phyloP scores from a whole-genome alignment of 2,329 filamentous ascomycete species.

The Volutella citrinella region DNA sequence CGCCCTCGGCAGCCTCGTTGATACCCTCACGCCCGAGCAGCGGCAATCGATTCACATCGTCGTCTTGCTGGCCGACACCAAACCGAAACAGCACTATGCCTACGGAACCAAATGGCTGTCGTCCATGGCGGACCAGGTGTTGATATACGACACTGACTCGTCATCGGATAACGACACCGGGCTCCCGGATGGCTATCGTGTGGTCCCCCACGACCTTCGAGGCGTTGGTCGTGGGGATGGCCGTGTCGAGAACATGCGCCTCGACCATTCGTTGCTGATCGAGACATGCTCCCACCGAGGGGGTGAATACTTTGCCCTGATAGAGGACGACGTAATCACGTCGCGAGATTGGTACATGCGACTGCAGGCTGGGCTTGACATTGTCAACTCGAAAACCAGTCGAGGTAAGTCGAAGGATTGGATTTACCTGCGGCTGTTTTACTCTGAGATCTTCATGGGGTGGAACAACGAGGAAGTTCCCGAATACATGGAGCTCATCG shows the following conservation, averaged over 20 bases:
- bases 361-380: conserved; percentile 24
- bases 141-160: conserved; percentile 30
- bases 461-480: conserved; percentile 36
- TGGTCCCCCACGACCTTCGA: conserved; percentile 20
- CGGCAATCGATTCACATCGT: conserved; percentile 30
- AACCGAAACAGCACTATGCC: conserved; percentile 29
- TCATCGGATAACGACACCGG: conserved; percentile 5
- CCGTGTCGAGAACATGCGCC: conserved; percentile 31
- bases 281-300: conserved; percentile 28
- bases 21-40: conserved; percentile 28
- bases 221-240: conserved; percentile 23
- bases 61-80: conserved; percentile 32
- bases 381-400: conserved; percentile 26
- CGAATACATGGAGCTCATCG: conserved; percentile 25
- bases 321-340: conserved; percentile 37
- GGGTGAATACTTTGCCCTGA: conserved; percentile 32
- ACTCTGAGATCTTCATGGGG: conserved; percentile 36
- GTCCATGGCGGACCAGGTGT: conserved; percentile 30
- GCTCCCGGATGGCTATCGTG: conserved; percentile 9
- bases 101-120: conserved; percentile 31
- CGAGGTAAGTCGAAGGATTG: conserved; percentile 22
- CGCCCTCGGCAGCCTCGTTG: conserved; percentile 30
- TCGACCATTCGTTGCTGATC: conserved; percentile 32
- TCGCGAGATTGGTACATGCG: conserved; percentile 32
- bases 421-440: conserved; percentile 37